Evolutionary conservation across 495 filamentous ascomycete genomes (phyloP).

Genomic region (Jackrogersella minutella): DNA sequence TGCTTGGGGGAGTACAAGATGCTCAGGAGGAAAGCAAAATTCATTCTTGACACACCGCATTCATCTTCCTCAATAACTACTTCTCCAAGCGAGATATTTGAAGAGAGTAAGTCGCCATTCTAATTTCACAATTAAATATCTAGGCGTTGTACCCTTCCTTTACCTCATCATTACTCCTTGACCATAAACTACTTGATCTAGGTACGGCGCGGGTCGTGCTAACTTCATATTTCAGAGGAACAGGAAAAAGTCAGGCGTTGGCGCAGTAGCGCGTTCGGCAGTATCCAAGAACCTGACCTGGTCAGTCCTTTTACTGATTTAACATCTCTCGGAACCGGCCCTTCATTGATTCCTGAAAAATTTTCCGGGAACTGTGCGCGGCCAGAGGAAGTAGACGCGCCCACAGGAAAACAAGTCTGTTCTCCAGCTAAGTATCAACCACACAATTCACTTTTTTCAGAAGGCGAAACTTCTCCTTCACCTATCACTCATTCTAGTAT

Average conservation of each 20-base stretch:
- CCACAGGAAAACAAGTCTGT: neutral
- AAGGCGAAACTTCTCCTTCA: neutral
- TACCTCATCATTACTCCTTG: neutral
- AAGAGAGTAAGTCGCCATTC: neutral
- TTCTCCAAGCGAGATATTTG: neutral
- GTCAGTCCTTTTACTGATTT: constrained; percentile 3
- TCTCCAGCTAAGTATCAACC: neutral
- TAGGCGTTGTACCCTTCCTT: neutral
- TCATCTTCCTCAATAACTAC: neutral
- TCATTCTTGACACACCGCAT: neutral
- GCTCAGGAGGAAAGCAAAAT: neutral
- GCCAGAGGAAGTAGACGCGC: neutral
- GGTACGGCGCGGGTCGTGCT: no score
- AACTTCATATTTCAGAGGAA: neutral
- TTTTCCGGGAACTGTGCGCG: neutral
- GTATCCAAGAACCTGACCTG: neutral
- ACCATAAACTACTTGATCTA: no score
- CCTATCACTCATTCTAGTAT: neutral
- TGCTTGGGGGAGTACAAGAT: neutral
- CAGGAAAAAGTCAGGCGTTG: neutral
- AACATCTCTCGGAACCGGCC: no score
- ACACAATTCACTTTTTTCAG: neutral
- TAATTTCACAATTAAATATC: neutral
- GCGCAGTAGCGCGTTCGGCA: neutral
- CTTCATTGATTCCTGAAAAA: neutral